A percentile compares a stretch with the other conserved stretches of the same genome.
Conservation (phyloP, 2,329 filamentous ascomycete species). For the Zymoseptoria passerinii region DNA sequence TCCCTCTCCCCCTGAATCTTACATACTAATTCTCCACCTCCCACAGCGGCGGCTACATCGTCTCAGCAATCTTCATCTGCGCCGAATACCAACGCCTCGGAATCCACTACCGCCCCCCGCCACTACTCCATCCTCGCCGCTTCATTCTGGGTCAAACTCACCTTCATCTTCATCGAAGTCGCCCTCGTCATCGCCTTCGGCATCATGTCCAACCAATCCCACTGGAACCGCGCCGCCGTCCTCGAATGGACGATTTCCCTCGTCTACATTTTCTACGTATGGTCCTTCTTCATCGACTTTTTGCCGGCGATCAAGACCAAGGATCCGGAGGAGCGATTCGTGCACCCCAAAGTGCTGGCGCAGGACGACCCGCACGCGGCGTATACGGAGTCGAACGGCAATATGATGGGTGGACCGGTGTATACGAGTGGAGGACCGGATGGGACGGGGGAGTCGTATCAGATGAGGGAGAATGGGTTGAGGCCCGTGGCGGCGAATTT, state of each 20-base stretch:
- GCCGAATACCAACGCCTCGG: constrained; percentile 83
- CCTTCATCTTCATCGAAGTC: constrained; percentile 75
- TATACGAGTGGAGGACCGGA: constrained; percentile 20
- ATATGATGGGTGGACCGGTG: constrained; percentile 26
- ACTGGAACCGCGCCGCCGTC: constrained; percentile 62
- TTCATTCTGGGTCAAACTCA: constrained; percentile 82
- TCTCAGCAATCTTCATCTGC: constrained; percentile 82
- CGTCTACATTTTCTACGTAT: constrained; percentile 79
- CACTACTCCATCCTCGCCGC: constrained; percentile 62
- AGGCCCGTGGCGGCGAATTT: neutral
- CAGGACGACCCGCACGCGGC: constrained; percentile 25
- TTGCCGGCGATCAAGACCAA: constrained; percentile 64
- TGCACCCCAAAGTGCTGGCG: constrained; percentile 36
- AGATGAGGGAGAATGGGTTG: neutral
- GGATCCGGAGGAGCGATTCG: constrained; percentile 30
- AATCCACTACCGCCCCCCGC: constrained; percentile 65
- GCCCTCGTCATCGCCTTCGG: constrained; percentile 66
- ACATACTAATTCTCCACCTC: constrained; percentile 2
- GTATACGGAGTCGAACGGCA: constrained; percentile 21
- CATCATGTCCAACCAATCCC: constrained; percentile 27
- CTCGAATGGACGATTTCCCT: constrained; percentile 75
- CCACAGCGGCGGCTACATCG: constrained; percentile 59
- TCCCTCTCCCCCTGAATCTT: neutral
- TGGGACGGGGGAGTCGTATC: neutral
- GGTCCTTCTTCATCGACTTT: constrained; percentile 75